A percentile compares a stretch with the other conserved stretches of the same genome.
phyloP scores from a whole-genome alignment of 345 rosid species.

The Ceriops zippeliana region DNA sequence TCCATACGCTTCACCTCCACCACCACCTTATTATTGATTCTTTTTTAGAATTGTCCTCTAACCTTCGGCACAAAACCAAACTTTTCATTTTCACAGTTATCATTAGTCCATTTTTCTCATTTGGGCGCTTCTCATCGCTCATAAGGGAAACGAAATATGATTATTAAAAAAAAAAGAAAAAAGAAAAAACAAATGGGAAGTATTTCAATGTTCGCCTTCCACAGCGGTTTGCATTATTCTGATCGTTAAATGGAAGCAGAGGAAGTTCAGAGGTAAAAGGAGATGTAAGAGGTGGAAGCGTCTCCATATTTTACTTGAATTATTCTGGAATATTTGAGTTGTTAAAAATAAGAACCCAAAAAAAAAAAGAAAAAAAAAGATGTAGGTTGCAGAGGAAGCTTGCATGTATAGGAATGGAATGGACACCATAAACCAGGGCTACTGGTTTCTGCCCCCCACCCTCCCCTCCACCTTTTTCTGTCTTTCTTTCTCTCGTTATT shows the following conservation, averaged over 20 bases:
- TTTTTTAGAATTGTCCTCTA: conserved; percentile 56
- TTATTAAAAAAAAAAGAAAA: not conserved
- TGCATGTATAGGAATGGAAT: conserved; percentile 62
- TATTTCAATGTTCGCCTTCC: conserved; percentile 4
- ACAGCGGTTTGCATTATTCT: conserved; percentile 4
- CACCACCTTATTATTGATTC: conserved; percentile 96
- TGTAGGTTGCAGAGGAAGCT: conserved; percentile 48
- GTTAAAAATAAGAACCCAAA: conserved; percentile 10
- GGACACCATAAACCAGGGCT: conserved; percentile 31
- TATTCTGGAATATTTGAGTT: conserved; percentile 48
- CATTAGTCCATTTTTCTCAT: conserved; percentile 14
- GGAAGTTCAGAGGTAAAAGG: not conserved
- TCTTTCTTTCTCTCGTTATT: not conserved
- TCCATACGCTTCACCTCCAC: conserved; percentile 94
- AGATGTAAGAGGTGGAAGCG: conserved; percentile 50
- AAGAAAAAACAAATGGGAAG: conserved; percentile 16
- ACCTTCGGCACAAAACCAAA: conserved; percentile 21
- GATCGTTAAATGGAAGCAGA: not conserved
- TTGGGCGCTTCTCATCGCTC: conserved; percentile 51
- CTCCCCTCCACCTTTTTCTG: no score
- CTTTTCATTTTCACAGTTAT: conserved; percentile 5
- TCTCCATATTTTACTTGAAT: conserved; percentile 53
- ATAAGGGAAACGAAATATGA: conserved; percentile 14
- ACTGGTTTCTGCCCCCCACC: conserved; percentile 25
- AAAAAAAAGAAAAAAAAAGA: conserved; percentile 11